Conservation (phyloP, 805 yeast genomes). For the Ogataea degrootiae region DNA sequence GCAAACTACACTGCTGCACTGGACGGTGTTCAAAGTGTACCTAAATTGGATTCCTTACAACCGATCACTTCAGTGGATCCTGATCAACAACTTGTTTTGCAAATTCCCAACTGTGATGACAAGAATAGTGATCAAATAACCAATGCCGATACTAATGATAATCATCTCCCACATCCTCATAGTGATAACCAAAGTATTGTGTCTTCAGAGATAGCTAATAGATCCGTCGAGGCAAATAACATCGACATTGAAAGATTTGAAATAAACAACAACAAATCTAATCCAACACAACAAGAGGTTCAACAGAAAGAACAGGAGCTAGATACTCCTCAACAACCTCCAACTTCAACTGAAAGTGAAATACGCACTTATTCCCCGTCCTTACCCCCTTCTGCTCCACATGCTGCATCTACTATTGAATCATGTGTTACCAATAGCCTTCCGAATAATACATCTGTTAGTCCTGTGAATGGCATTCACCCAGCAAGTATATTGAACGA, state of each 20-base stretch:
- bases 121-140: constrained; percentile 28
- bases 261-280: background rate
- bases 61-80: no score
- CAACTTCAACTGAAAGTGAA: background rate
- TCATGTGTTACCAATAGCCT: no score
- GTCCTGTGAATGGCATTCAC: no score
- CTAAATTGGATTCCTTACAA: background rate
- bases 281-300: background rate
- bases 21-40: constrained; percentile 19
- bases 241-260: constrained; percentile 6
- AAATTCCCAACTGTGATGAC: constrained; percentile 16
- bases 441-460: no score
- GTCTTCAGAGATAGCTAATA: background rate
- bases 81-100: no score
- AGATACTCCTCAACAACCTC: background rate
- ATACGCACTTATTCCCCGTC: no score
- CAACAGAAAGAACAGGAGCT: background rate
- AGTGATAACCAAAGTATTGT: background rate
- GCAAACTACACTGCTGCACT: constrained; percentile 28
- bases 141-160: constrained; percentile 16
- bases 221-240: background rate
- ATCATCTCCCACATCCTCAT: background rate
- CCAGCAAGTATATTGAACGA: no score
- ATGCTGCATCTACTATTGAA: no score
- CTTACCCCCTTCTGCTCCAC: no score